A percentile compares a stretch with the other conserved stretches of the same genome.
Conservation (phyloP, 306 rosid genomes). For the Vigna angularis region DNA sequence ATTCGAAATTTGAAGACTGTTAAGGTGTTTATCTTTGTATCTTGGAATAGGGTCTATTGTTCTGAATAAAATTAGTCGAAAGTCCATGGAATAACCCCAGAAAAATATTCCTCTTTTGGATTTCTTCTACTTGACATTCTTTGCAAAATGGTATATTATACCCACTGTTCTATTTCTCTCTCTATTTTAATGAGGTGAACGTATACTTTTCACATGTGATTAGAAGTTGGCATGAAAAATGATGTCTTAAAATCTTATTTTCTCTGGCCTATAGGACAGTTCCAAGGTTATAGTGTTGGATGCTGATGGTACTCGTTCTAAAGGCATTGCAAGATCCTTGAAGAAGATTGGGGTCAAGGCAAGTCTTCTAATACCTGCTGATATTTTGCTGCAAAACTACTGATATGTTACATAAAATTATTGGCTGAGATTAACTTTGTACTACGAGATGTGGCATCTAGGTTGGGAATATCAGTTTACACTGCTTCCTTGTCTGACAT, state of each 20-base stretch:
- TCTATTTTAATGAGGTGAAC: slow-evolving; percentile 15
- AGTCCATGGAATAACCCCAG: background rate
- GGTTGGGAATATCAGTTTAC: slow-evolving; percentile 19
- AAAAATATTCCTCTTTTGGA: background rate
- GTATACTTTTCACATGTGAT: slow-evolving; percentile 31
- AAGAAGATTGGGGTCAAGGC: slow-evolving; percentile 86
- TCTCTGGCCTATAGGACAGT: slow-evolving; percentile 86
- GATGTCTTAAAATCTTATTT: slow-evolving; percentile 55
- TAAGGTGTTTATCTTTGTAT: slow-evolving; percentile 60
- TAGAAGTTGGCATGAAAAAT: slow-evolving; percentile 51
- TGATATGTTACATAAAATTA: slow-evolving; percentile 10
- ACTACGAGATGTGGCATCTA: slow-evolving; percentile 17
- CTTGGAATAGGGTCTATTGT: slow-evolving; percentile 34
- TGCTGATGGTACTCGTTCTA: slow-evolving; percentile 82
- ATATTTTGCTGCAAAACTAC: slow-evolving; percentile 39
- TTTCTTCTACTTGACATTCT: slow-evolving; percentile 32
- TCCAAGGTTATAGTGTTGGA: slow-evolving; percentile 91
- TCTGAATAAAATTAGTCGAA: slow-evolving; percentile 10
- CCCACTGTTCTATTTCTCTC: background rate
- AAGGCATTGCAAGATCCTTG: slow-evolving; percentile 91
- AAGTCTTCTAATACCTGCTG: slow-evolving; percentile 52
- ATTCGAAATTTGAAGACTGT: slow-evolving; percentile 85
- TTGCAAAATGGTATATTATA: background rate
- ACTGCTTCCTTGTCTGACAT: slow-evolving; percentile 28
- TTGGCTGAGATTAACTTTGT: slow-evolving; percentile 32